A percentile compares a stretch with the other conserved stretches of the same genome.
These are phyloP conservation scores for Colletotrichum tamarilloi DNA, from an alignment of 2,329 filamentous ascomycete species.

Conservation along the genomic window DNA sequence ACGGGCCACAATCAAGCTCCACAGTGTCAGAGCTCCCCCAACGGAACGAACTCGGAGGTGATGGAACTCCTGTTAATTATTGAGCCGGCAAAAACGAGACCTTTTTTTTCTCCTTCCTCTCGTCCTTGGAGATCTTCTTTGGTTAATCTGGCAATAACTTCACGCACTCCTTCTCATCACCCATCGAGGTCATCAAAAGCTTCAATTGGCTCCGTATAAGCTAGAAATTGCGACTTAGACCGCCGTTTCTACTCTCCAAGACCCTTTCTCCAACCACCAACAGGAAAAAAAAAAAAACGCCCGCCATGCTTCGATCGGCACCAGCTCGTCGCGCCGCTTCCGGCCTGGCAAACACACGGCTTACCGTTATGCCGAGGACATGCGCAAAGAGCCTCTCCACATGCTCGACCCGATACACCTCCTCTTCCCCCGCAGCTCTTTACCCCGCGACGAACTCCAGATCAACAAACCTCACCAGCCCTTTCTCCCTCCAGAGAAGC, in stretches of 20 bases:
- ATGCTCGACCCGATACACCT: slow-evolving; percentile 31
- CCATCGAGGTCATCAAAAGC: not conserved
- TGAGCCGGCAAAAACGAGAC: slow-evolving; percentile 15
- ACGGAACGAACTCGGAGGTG: slow-evolving; percentile 25
- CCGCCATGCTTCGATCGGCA: slow-evolving; percentile 32
- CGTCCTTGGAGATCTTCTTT: not conserved
- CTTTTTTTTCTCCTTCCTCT: slow-evolving; percentile 11
- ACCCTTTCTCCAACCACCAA: slow-evolving; percentile 13
- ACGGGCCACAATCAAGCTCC: slow-evolving; percentile 5
- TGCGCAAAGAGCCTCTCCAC: slow-evolving; percentile 34
- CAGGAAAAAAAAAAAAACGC: slow-evolving; percentile 1
- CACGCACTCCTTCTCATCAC: not conserved
- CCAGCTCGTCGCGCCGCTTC: slow-evolving; percentile 34
- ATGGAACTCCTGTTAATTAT: slow-evolving; percentile 10
- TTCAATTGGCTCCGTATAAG: slow-evolving; percentile 17
- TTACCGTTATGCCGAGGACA: slow-evolving; percentile 34
- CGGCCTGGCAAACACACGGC: slow-evolving; percentile 33
- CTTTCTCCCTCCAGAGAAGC: slow-evolving; percentile 32
- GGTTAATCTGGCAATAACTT: not conserved
- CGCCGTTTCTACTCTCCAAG: slow-evolving; percentile 7
- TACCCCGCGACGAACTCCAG: slow-evolving; percentile 30
- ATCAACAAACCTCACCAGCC: slow-evolving; percentile 23
- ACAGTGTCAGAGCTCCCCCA: slow-evolving; percentile 24
- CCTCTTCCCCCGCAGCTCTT: slow-evolving; percentile 30
- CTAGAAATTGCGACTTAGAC: slow-evolving; percentile 1